Evolutionary conservation across 192 early-diverging fungal genomes (phyloP).

Genomic region (Funneliformis geosporum): DNA sequence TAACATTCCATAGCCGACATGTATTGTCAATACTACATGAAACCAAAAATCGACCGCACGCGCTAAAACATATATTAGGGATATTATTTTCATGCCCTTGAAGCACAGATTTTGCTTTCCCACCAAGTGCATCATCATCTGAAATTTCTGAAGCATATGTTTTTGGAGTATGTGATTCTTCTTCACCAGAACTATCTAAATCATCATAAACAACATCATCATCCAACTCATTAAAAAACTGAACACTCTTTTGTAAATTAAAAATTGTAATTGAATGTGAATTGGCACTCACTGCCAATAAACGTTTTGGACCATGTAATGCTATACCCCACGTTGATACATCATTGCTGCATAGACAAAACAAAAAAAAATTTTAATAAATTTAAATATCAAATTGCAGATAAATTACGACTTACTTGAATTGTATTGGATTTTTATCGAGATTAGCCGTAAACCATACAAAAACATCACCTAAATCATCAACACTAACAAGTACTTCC

Average conservation of each 20-base stretch:
- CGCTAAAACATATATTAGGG: slow-evolving; percentile 56
- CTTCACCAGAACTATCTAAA: neutral
- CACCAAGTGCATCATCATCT: neutral
- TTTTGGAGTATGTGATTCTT: neutral
- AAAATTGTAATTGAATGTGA: slow-evolving; percentile 35
- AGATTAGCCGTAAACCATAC: slow-evolving; percentile 53
- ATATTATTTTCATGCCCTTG: slow-evolving; percentile 64
- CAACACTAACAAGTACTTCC: slow-evolving; percentile 55
- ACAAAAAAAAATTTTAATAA: neutral
- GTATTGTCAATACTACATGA: slow-evolving; percentile 56
- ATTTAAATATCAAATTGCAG: neutral
- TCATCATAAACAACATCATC: neutral
- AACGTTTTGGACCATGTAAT: slow-evolving; percentile 48
- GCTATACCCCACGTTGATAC: slow-evolving; percentile 63
- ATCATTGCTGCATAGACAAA: slow-evolving; percentile 32
- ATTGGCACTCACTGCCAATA: slow-evolving; percentile 61
- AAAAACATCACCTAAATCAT: slow-evolving; percentile 54
- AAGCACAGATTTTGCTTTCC: slow-evolving; percentile 37
- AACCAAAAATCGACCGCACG: slow-evolving; percentile 56
- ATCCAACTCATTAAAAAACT: slow-evolving; percentile 29
- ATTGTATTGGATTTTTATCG: slow-evolving; percentile 41
- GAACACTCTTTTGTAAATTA: neutral
- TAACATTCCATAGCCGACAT: slow-evolving; percentile 52
- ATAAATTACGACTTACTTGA: slow-evolving; percentile 39
- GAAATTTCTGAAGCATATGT: neutral